Conservation (phyloP, 2,329 filamentous ascomycete genomes). For the Ambrosiella xylebori region DNA sequence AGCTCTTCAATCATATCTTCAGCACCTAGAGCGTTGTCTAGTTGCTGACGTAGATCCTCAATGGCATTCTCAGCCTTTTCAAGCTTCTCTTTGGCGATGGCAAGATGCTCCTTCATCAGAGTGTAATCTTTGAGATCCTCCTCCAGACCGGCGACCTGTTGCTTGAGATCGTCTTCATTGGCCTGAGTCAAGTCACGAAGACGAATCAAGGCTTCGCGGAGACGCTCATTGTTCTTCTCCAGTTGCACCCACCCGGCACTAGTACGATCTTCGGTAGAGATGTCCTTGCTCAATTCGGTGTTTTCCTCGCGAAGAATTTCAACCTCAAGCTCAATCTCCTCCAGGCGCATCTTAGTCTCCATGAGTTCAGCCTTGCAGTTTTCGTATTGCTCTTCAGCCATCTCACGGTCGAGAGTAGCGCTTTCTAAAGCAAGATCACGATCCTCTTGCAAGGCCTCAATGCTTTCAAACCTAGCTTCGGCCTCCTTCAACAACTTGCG, state of each 20-base stretch:
- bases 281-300: constrained; percentile 62
- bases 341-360: constrained; percentile 52
- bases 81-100: constrained; percentile 55
- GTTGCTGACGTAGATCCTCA: constrained; percentile 74
- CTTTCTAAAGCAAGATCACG: constrained; percentile 74
- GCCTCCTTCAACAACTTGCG: constrained; percentile 64
- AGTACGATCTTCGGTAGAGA: constrained; percentile 72
- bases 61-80: constrained; percentile 55
- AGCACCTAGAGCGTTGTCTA: constrained; percentile 72
- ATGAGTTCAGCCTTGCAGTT: constrained; percentile 67
- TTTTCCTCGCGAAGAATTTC: constrained; percentile 83
- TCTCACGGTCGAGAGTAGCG: constrained; percentile 77
- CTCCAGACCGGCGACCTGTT: constrained; percentile 57
- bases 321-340: constrained; percentile 75
- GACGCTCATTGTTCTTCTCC: constrained; percentile 74
- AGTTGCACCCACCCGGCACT: constrained; percentile 82
- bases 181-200: constrained; percentile 78
- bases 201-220: constrained; percentile 69
- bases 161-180: constrained; percentile 61
- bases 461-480: constrained; percentile 43
- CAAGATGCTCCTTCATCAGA: constrained; percentile 50
- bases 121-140: constrained; percentile 54
- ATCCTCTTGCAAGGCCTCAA: constrained; percentile 52
- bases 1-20: constrained; percentile 92
- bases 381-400: constrained; percentile 88